These are phyloP conservation scores for Stipa capillata DNA, from an alignment of 176 grass and related monocot genomes.

Conservation along the genomic window DNA sequence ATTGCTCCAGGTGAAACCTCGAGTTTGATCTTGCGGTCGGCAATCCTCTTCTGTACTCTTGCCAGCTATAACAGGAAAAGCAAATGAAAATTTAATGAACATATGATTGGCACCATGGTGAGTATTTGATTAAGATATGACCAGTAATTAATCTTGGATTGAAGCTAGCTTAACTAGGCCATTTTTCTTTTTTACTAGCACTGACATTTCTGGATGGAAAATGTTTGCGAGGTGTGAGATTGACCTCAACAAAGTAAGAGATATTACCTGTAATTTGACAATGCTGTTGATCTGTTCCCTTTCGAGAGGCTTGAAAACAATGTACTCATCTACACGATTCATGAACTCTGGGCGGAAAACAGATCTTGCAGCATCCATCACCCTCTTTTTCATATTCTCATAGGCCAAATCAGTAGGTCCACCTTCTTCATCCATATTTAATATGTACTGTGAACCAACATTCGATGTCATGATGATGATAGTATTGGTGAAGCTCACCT, in stretches of 20 bases:
- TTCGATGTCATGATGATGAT: slow-evolving; percentile 99
- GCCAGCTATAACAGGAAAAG: slow-evolving; percentile 36
- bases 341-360: slow-evolving; percentile 96
- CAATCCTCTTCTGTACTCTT: slow-evolving; percentile 80
- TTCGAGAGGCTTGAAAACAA: slow-evolving; percentile 92
- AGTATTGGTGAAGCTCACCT: slow-evolving; percentile 77
- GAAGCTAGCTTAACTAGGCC: background rate
- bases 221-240: background rate
- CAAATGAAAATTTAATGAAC: background rate
- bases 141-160: background rate
- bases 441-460: slow-evolving; percentile 91
- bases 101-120: too few relatives aligned
- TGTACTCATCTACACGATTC: slow-evolving; percentile 95
- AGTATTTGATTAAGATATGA: background rate
- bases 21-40: slow-evolving; percentile 83
- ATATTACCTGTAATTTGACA: slow-evolving; percentile 73
- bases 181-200: background rate
- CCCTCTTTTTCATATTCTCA: slow-evolving; percentile 80
- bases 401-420: slow-evolving; percentile 51
- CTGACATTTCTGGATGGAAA: background rate
- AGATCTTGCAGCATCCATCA: slow-evolving; percentile 95
- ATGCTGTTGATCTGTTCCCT: slow-evolving; percentile 77
- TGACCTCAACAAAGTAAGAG: background rate
- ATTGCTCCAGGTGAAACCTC: slow-evolving; percentile 59
- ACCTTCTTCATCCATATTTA: slow-evolving; percentile 79